These are phyloP conservation scores for Phytophthora sansomeana DNA, from an alignment of 352 stramenopile species.

Conservation along the genomic window DNA sequence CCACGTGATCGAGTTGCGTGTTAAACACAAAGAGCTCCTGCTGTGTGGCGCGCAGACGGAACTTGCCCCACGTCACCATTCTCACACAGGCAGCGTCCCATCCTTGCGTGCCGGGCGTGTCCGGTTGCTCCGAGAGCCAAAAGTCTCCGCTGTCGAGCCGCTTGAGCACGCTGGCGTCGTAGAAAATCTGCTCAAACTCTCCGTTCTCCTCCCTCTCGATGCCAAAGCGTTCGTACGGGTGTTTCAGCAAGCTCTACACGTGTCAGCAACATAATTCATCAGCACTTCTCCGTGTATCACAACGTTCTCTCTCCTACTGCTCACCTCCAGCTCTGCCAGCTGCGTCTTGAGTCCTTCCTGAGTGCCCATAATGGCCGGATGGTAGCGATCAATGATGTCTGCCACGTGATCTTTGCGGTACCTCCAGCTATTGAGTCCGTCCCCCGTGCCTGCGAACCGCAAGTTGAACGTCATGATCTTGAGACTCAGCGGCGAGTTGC, in stretches of 20 bases:
- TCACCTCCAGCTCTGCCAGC: constrained; percentile 65
- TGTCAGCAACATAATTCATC: constrained; percentile 3
- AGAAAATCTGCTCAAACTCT: constrained; percentile 88
- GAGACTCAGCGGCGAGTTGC: constrained; percentile 58
- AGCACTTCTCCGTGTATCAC: neutral
- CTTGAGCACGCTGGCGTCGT: constrained; percentile 63
- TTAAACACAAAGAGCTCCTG: constrained; percentile 85
- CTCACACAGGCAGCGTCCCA: constrained; percentile 77
- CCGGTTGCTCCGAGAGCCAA: constrained; percentile 79
- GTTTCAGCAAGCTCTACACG: constrained; percentile 47
- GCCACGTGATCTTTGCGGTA: constrained; percentile 80
- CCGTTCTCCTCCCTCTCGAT: constrained; percentile 74
- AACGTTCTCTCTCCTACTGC: neutral
- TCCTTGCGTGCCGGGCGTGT: constrained; percentile 59
- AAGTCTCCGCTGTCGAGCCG: constrained; percentile 72
- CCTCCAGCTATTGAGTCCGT: constrained; percentile 72
- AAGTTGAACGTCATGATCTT: constrained; percentile 90
- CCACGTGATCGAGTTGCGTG: constrained; percentile 80
- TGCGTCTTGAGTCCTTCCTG: constrained; percentile 80
- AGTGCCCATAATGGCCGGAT: constrained; percentile 75
- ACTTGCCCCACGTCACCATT: constrained; percentile 79
- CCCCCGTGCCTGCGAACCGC: constrained; percentile 68
- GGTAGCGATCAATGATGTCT: constrained; percentile 79
- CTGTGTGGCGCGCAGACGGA: constrained; percentile 61
- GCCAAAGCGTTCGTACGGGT: constrained; percentile 79